Base-by-base conservation (phyloP, 306 rosid species). In the Pachyrhizus erosus region DNA sequence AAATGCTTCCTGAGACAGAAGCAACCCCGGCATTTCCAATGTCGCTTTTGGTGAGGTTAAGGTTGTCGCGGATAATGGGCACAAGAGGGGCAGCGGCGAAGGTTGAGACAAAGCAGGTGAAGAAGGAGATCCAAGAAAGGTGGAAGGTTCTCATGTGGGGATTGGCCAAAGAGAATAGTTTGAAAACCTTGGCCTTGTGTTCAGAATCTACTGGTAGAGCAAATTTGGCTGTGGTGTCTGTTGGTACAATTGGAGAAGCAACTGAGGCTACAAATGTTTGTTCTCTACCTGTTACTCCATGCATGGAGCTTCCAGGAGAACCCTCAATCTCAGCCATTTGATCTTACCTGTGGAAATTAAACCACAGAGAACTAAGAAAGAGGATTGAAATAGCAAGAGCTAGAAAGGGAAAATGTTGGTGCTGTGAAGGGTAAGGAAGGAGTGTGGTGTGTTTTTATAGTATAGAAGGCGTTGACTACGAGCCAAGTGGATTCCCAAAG, bases 131-230 rank as follows among this genome's bases (percentile, higher is more conserved):
- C 98, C 97, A 94, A 3, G 98, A 93, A 0, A 95, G 84, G 88
- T 95, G 98, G 85, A 95, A 95, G 80, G 98, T 93, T 86, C 95
- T 87, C 98, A 95, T 95, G 86, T 95, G 98, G 11, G 98, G 98
- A 0, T 91, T 91, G 62, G 91, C 95, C 0, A 95, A 3, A 2
- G 98, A 95, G 64, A 90, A 89, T 8, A 93, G 76, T 79, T 90
- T 94, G 83, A 94, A 92, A 9, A 88, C 91, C 65, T 87, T 92
- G 5, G 97, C 88, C 73, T 91, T 92, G 81, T 94, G 98, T 24
- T 94, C 97, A 0, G 94, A 91, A 79, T 94, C 98, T 7, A 94
- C 97, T 0, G 98, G 97, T 7, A 92, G 24, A 21, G 76, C 89
- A n/a, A 95, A 95, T 3, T 91, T 87, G 1, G 92, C 97, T 0